phyloP scores from a whole-genome alignment of 495 filamentous ascomycete genomes.

The Hypomontagnella submonticulosa region DNA sequence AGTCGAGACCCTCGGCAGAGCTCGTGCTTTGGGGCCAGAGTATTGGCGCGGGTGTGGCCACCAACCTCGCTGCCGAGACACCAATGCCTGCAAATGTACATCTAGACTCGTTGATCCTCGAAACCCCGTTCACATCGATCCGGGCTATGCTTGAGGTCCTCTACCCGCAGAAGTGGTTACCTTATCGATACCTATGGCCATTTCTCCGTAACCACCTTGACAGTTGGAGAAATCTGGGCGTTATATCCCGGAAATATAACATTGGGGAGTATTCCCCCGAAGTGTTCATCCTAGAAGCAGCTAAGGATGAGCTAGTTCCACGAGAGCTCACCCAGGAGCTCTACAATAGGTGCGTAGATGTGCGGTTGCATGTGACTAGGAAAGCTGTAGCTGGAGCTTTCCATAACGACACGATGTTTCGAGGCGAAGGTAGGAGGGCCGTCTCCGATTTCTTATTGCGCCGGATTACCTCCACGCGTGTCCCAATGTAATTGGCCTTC shows the following conservation, averaged over 20 bases:
- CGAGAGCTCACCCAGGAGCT: conserved; percentile 64
- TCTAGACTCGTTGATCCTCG: conserved; percentile 69
- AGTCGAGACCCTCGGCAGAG: conserved; percentile 48
- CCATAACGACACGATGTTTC: conserved; percentile 59
- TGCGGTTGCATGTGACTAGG: conserved; percentile 53
- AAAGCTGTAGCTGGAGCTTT: conserved; percentile 53
- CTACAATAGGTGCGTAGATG: conserved; percentile 52
- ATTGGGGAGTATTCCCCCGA: conserved; percentile 41
- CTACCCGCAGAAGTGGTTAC: conserved; percentile 86
- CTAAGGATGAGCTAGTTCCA: conserved; percentile 76
- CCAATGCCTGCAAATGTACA: conserved; percentile 39
- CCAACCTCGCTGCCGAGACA: conserved; percentile 56
- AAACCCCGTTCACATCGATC: conserved; percentile 80
- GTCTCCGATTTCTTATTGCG: conserved; percentile 50
- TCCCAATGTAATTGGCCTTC: conserved; percentile 21
- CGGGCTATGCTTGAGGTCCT: conserved; percentile 76
- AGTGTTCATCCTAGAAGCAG: conserved; percentile 70
- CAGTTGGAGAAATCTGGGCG: conserved; percentile 56
- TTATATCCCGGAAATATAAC: conserved; percentile 46
- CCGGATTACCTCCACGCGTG: conserved; percentile 35
- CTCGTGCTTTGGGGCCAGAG: conserved; percentile 85
- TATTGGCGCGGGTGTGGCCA: conserved; percentile 72
- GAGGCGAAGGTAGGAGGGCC: conserved; percentile 54
- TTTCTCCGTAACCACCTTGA: conserved; percentile 60
- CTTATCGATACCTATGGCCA: conserved; percentile 68